phyloP scores from a whole-genome alignment of 1,139 yeast genomes.

The Blastobotrys ciferrii region DNA sequence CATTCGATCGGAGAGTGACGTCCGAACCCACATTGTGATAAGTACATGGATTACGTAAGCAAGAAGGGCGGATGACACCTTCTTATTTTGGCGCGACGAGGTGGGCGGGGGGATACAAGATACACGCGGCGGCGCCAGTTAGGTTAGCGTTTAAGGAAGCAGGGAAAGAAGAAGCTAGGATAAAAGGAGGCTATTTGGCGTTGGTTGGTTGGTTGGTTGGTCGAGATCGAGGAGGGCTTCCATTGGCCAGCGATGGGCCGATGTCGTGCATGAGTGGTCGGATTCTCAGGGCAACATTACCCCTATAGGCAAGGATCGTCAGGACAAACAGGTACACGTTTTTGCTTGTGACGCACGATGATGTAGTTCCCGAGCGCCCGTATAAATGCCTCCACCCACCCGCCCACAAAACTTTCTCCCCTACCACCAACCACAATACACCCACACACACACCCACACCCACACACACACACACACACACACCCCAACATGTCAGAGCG shows the following conservation, averaged over 20 bases:
- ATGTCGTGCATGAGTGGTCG: slow-evolving; percentile 4
- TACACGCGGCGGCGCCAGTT: too few species aligned
- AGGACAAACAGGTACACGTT: slow-evolving; percentile 1
- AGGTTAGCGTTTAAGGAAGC: too few species aligned
- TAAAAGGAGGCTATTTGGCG: too few species aligned
- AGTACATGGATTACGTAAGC: background rate
- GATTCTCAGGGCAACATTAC: slow-evolving; percentile 5
- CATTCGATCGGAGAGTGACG: too few species aligned
- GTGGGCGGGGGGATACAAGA: too few species aligned
- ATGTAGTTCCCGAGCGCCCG: background rate
- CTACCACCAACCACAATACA: background rate
- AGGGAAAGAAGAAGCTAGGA: too few species aligned
- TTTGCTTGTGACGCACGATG: background rate
- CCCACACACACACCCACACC: background rate
- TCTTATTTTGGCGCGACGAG: too few species aligned
- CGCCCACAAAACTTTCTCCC: background rate
- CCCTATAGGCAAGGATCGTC: background rate
- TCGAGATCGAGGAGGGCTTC: background rate
- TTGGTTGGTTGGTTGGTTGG: too few species aligned
- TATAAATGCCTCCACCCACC: background rate
- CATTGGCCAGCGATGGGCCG: background rate
- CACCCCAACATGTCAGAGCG: background rate
- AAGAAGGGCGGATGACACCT: background rate
- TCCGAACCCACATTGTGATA: too few species aligned
- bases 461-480: too few species aligned